Base-by-base conservation (phyloP, 2,329 filamentous ascomycete genomes). In the Epichloe brachyelytri region DNA sequence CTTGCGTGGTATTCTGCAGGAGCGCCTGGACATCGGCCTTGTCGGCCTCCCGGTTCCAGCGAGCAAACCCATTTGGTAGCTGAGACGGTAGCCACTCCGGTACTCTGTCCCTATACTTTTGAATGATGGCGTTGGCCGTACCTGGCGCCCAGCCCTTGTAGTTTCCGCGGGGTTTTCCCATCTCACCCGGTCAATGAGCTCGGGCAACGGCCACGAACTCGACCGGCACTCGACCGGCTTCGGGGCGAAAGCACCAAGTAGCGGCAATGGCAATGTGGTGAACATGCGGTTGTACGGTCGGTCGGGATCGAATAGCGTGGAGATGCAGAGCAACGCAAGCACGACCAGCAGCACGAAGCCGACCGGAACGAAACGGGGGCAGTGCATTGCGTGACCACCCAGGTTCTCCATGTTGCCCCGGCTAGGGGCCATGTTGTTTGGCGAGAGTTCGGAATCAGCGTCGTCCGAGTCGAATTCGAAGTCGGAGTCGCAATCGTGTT, bases 111-210 rank as follows among this genome's bases (percentile, higher is more conserved):
- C 61, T 56, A 48, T 67, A 67, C 0, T 54, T 49, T 33, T 55
- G 47, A 2, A 57, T 56, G 3, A 62, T 49, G 17, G 57, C 45
- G 44, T 60, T 65, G 44, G 58, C 51, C 2, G 37, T 14, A 4
- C 59, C 56, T 5, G 64, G 64, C 0, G 63, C 63, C 65, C 65
- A 67, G 7, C 65, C 65, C 53, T 60, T 67, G 51, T 63, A 66
- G 17, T 63, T 51, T 1, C 62, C 63, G 1, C 54, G 46, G 2
- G 62, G 54, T 57, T 30, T 22, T 61, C 59, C 63, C 64, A 67
- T 6, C 36, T 51, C 4, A 43, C 34, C 14, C 55, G 56, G n/a
- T 55, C 48, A 19, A 66, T 46, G 2, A 67, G 55, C 2, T 61
- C 54, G 1, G 63, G 64, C n/a, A 67, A 54, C 0, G 64, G 64